phyloP scores from a whole-genome alignment of 2,329 filamentous ascomycete species.

The Phialophora expanda region DNA sequence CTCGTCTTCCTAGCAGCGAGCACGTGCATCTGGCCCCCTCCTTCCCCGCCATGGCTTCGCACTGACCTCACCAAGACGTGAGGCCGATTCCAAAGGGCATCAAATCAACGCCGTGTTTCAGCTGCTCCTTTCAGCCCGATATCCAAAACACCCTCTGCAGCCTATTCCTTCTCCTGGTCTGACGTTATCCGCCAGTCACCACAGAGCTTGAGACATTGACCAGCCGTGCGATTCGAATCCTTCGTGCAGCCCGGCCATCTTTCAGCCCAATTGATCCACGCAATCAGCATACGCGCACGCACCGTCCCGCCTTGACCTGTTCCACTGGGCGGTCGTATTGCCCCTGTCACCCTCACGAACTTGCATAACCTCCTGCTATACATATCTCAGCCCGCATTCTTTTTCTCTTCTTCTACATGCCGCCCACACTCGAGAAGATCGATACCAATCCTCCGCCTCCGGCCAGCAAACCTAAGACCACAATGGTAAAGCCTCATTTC shows the following conservation, averaged over 20 bases:
- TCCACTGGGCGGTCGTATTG: conserved; percentile 2
- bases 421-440: conserved; percentile 30
- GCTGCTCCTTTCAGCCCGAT: conserved; percentile 21
- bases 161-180: conserved; percentile 9
- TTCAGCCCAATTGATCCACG: conserved; percentile 10
- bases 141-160: conserved; percentile 13
- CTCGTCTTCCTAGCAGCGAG: background rate
- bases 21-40: conserved; percentile 1
- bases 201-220: conserved; percentile 1
- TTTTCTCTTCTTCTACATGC: conserved; percentile 23
- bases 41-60: conserved; percentile 11
- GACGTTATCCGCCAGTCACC: conserved; percentile 9
- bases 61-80: conserved; percentile 4
- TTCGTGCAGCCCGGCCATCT: background rate
- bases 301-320: conserved; percentile 4
- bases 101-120: conserved; percentile 23
- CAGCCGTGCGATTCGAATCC: conserved; percentile 1
- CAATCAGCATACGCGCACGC: conserved; percentile 11
- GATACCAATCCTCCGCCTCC: conserved; percentile 24
- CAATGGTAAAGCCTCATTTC: conserved; percentile 28
- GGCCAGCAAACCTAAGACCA: conserved; percentile 13
- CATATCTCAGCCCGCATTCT: conserved; percentile 23
- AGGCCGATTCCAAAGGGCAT: background rate
- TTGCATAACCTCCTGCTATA: background rate
- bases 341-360: conserved; percentile 3